Percentiles rank a stretch among this genome's conserved stretches.
Evolutionary conservation across 495 filamentous ascomycete genomes (phyloP).

Genomic region (Lindgomyces ingoldianus): DNA sequence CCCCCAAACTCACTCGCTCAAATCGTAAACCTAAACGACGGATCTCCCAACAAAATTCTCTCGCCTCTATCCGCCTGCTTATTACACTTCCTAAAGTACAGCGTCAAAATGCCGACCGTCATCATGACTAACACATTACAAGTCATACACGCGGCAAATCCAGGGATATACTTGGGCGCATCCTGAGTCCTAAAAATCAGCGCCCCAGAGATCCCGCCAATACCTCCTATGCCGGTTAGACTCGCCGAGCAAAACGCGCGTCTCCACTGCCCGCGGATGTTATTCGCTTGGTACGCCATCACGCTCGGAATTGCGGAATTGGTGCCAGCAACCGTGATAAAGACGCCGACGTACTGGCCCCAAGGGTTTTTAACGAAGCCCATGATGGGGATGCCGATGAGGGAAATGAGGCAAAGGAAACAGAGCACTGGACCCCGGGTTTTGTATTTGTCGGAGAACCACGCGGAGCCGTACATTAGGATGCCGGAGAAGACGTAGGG

Average conservation of each 20-base stretch:
- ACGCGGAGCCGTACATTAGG: constrained; percentile 57
- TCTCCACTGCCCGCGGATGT: constrained; percentile 68
- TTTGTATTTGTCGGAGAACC: constrained; percentile 59
- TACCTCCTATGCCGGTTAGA: constrained; percentile 56
- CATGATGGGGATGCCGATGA: constrained; percentile 55
- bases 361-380: constrained; percentile 54
- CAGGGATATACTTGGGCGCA: constrained; percentile 58
- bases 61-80: constrained; percentile 46
- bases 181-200: constrained; percentile 62
- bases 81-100: constrained; percentile 46
- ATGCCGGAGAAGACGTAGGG: constrained; percentile 63
- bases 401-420: constrained; percentile 52
- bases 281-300: constrained; percentile 67
- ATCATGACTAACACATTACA: constrained; percentile 51
- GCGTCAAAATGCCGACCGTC: constrained; percentile 28
- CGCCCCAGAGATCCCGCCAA: constrained; percentile 62
- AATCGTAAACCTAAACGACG: constrained; percentile 5
- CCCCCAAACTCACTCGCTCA: too few species aligned
- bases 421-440: constrained; percentile 60
- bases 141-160: constrained; percentile 52
- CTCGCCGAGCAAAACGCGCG: constrained; percentile 61
- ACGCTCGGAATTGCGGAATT: constrained; percentile 62
- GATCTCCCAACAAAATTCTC: constrained; percentile 21
- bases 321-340: constrained; percentile 59
- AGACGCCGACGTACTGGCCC: constrained; percentile 65